phyloP scores from a whole-genome alignment of 129 eudicot species.

The Cynara cardunculus region DNA sequence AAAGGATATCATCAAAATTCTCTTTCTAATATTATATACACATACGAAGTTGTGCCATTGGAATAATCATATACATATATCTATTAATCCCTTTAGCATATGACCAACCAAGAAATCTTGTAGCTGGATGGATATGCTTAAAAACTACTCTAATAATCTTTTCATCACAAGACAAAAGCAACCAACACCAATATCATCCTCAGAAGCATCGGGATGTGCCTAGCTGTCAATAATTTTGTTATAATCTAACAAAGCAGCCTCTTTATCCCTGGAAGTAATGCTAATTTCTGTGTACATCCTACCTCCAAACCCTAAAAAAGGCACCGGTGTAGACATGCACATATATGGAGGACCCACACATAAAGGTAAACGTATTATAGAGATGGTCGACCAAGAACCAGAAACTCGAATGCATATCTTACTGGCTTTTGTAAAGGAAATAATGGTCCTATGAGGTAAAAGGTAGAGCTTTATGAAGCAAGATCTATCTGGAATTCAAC shows the following conservation, averaged over 20 bases:
- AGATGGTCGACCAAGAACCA: constrained; percentile 21
- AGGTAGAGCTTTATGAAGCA: constrained; percentile 21
- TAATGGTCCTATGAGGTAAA: constrained; percentile 20
- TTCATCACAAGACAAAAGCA: constrained; percentile 26
- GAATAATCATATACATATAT: constrained; percentile 6
- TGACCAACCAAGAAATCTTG: constrained; percentile 21
- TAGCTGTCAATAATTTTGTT: constrained; percentile 18
- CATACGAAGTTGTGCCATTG: constrained; percentile 28
- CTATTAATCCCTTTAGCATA: constrained; percentile 9
- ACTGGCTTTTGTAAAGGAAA: constrained; percentile 15
- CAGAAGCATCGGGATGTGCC: constrained; percentile 27
- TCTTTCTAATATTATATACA: constrained; percentile 7
- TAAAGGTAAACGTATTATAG: constrained; percentile 4
- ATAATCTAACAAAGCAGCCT: background rate
- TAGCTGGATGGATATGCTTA: constrained; percentile 36
- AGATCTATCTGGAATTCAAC: constrained; percentile 31
- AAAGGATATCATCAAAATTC: background rate
- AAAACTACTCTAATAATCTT: constrained; percentile 20
- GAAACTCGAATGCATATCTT: constrained; percentile 11
- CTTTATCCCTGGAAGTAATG: no score
- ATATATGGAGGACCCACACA: background rate
- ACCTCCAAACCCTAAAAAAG: background rate
- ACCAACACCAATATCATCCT: constrained; percentile 21
- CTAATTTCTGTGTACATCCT: background rate
- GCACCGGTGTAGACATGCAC: background rate